Evolutionary conservation across 306 rosid species (phyloP), one percentile per base, ranked within the genome.

Genomic region (Boehmeria nivea): DNA sequence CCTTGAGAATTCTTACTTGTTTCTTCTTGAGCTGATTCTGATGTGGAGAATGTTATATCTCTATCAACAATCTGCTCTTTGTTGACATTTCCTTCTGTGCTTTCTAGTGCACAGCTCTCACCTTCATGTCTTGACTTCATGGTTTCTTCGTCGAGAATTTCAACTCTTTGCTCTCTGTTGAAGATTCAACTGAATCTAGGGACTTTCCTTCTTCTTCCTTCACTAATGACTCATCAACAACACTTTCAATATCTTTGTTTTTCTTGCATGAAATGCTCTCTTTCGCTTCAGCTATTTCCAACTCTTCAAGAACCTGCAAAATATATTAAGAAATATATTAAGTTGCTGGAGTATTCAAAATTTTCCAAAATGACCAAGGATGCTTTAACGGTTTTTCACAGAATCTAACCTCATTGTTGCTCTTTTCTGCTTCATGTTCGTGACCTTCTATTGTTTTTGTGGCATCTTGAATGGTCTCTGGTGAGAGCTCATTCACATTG

Each of bases 21-120:
- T 26, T 74, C 77, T 22, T 53, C 66, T 59, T 24, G 61, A 17
- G 36, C 61, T 43, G 57, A 11, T 54, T 75, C 57, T 33, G 52
- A 52, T 14, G 42, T 25, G 47, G 47, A 43, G 60, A 19, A 16
- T 11, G 44, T 1, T 13, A n/a, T 60, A 47, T 58, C 59, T 26
- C 8, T 31, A 8, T 51, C 64, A 54, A 42, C 43, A 36, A 16
- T 43, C 37, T 52, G 63, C 58, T 59, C 68, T 59, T 49, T 59
- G n/a, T 13, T 9, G 28, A 46, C 19, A n/a, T n/a, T 60, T 67
- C 55, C 54, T 40, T 23, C 53, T 31, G 19, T 65, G 25, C n/a
- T 71, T 49, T 36, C 20, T 2, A 43, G 60, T 58, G 40, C 61
- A 43, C 59, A 37, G 12, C 40, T 56, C 67, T 70, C 47, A n/a